Percentiles rank a stretch among this genome's conserved stretches.
phyloP scores from a whole-genome alignment of 176 grass and related monocot species.

The Cenchrus fungigraminus region DNA sequence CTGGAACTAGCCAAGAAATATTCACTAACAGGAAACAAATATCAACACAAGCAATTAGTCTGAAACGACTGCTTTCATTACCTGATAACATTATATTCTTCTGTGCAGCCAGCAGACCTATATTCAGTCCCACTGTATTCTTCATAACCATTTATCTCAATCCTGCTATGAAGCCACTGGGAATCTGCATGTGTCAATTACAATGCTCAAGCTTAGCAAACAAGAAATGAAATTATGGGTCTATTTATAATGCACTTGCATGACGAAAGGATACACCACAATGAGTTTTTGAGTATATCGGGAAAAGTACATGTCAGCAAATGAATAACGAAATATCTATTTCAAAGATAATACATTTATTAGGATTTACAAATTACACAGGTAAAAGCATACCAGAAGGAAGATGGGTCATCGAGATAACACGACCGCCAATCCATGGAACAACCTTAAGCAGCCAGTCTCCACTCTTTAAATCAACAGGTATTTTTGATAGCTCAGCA shows the following conservation, averaged over 20 bases:
- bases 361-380: constrained; percentile 10
- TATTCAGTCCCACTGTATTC: constrained; percentile 92
- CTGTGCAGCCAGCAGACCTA: constrained; percentile 94
- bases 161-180: constrained; percentile 92
- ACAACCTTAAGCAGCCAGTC: constrained; percentile 89
- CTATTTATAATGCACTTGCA: constrained; percentile 20
- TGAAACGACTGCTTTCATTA: constrained; percentile 25
- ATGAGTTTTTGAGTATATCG: neutral
- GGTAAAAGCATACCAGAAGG: constrained; percentile 70
- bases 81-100: constrained; percentile 78
- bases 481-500: constrained; percentile 77
- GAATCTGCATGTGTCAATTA: constrained; percentile 57
- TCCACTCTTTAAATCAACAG: constrained; percentile 85
- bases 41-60: neutral
- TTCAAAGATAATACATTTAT: neutral
- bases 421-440: constrained; percentile 91
- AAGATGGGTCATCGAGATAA: constrained; percentile 89
- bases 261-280: neutral
- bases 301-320: neutral
- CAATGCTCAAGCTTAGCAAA: neutral
- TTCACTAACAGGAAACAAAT: constrained; percentile 15
- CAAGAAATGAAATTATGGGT: neutral
- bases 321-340: neutral
- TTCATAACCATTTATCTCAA: constrained; percentile 95
- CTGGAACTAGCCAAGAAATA: neutral